phyloP scores from a whole-genome alignment of 441 rosid species.

The Metrosideros polymorpha region DNA sequence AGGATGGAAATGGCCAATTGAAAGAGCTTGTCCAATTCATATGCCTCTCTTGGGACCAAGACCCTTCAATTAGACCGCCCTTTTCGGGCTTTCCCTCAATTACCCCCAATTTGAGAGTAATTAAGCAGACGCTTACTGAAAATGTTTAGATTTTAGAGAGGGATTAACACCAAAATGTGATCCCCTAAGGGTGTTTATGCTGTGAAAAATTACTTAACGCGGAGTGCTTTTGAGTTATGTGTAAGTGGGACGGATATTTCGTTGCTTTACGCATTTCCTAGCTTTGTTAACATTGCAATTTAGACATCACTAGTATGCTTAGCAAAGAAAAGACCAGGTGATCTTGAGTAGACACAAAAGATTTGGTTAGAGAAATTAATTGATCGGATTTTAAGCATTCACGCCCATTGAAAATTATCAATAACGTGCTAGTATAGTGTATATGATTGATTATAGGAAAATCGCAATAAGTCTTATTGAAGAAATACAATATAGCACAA shows the following conservation, averaged over 20 bases:
- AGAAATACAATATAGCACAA: not conserved
- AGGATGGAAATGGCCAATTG: slow-evolving; percentile 9
- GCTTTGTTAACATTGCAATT: not conserved
- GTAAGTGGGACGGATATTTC: not conserved
- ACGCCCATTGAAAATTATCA: too few relatives aligned
- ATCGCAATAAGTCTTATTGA: not conserved
- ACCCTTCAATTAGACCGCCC: slow-evolving; percentile 29
- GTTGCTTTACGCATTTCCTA: not conserved
- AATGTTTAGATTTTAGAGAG: not conserved
- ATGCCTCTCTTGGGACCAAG: slow-evolving; percentile 30
- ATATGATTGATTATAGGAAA: not conserved
- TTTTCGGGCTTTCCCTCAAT: slow-evolving; percentile 32
- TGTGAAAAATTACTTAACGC: not conserved
- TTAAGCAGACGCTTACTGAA: slow-evolving; percentile 1
- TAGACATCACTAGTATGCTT: not conserved
- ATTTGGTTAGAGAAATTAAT: too few relatives aligned
- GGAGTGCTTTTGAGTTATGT: not conserved
- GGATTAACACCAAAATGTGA: not conserved
- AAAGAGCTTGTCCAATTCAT: slow-evolving; percentile 24
- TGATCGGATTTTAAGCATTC: too few relatives aligned
- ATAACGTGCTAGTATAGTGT: too few relatives aligned
- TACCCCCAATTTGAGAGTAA: slow-evolving; percentile 9
- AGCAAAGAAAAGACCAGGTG: not conserved
- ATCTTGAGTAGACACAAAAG: not conserved
- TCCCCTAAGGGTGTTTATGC: not conserved